phyloP scores from a whole-genome alignment of 345 rosid genomes.

The Brassica carinata region DNA sequence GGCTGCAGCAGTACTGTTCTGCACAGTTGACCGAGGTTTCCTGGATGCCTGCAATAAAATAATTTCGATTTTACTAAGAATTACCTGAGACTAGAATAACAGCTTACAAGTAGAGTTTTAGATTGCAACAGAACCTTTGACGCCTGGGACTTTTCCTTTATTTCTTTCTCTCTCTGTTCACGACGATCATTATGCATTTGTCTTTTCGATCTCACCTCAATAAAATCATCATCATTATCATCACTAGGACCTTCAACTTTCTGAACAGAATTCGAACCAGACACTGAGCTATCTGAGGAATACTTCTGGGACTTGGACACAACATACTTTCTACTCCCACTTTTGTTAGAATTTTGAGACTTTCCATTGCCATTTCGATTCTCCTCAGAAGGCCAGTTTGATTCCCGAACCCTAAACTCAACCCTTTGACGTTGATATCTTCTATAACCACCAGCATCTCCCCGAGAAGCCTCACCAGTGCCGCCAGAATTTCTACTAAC shows the following conservation, averaged over 20 bases:
- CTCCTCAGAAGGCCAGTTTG: constrained; percentile 51
- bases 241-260: constrained; percentile 84
- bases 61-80: constrained; percentile 48
- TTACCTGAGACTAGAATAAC: not conserved
- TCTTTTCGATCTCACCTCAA: constrained; percentile 97
- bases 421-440: constrained; percentile 61
- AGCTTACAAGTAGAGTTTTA: constrained; percentile 27
- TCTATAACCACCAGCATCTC: constrained; percentile 64
- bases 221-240: constrained; percentile 95
- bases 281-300: constrained; percentile 50
- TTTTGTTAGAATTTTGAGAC: constrained; percentile 47
- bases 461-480: constrained; percentile 53
- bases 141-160: constrained; percentile 78
- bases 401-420: constrained; percentile 80
- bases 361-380: constrained; percentile 53
- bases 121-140: constrained; percentile 62
- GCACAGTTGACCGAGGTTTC: constrained; percentile 53
- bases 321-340: constrained; percentile 53
- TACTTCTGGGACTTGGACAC: constrained; percentile 57
- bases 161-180: constrained; percentile 95
- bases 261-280: constrained; percentile 39
- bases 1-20: constrained; percentile 40
- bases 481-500: constrained; percentile 60
- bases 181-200: constrained; percentile 96
- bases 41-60: constrained; percentile 53